phyloP scores from a whole-genome alignment of 805 yeast species.

The Candida yuanshanica region DNA sequence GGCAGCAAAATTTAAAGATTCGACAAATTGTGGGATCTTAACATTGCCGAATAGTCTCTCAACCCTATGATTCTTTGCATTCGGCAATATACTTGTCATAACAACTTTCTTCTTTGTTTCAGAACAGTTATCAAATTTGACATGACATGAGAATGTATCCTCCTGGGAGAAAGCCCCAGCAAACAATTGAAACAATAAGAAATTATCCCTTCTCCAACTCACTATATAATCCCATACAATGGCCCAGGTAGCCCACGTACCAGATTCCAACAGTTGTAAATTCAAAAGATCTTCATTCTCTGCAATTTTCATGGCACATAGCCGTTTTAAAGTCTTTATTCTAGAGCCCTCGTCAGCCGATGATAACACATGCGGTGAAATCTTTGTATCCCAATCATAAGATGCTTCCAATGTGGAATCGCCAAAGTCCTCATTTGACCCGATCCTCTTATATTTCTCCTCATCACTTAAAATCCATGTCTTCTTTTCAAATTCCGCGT shows the following conservation, averaged over 20 bases:
- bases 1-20: constrained; percentile 8
- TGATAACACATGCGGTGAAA: constrained; percentile 7
- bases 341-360: constrained; percentile 7
- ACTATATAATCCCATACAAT: constrained; percentile 29
- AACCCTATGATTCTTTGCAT: constrained; percentile 25
- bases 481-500: neutral
- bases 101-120: constrained; percentile 9
- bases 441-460: constrained; percentile 14
- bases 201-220: constrained; percentile 26
- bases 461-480: constrained; percentile 8
- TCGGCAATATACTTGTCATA: constrained; percentile 18
- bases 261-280: constrained; percentile 16
- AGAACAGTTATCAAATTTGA: constrained; percentile 8
- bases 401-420: constrained; percentile 13
- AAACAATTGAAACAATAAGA: constrained; percentile 25
- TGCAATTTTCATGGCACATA: constrained; percentile 25
- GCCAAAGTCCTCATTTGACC: constrained; percentile 13
- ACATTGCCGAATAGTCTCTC: constrained; percentile 29
- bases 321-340: constrained; percentile 18
- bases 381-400: constrained; percentile 15
- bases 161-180: constrained; percentile 20
- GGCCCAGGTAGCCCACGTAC: constrained; percentile 25
- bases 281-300: constrained; percentile 18
- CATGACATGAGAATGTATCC: constrained; percentile 14
- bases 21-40: constrained; percentile 10